Percentiles rank a stretch among this genome's conserved stretches.
Conservation (phyloP, 2,329 filamentous ascomycete genomes). For the Pyrenophora seminiperda region DNA sequence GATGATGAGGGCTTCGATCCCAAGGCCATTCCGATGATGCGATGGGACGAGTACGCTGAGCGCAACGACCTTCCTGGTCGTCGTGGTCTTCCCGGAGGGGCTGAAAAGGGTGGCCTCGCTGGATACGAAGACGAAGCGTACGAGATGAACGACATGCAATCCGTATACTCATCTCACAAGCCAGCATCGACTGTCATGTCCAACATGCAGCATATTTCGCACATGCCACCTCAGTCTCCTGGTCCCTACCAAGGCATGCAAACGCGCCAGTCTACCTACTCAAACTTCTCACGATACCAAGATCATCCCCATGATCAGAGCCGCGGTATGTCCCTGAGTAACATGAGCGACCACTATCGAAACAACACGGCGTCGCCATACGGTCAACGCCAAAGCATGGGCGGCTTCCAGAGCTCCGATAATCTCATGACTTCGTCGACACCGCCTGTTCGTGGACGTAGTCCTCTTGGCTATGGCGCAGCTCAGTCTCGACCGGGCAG, state of each 20-base stretch:
- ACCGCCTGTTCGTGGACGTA: slow-evolving; percentile 51
- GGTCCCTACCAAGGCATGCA: slow-evolving; percentile 69
- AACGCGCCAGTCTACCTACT: slow-evolving; percentile 75
- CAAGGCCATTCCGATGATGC: slow-evolving; percentile 87
- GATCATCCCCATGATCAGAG: slow-evolving; percentile 61
- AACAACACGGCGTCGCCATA: slow-evolving; percentile 42
- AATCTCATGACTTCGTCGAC: slow-evolving; percentile 48
- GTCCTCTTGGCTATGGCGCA: slow-evolving; percentile 56
- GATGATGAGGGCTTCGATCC: slow-evolving; percentile 86
- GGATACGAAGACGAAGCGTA: slow-evolving; percentile 76
- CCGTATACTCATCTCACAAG: slow-evolving; percentile 91
- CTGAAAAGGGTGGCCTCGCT: slow-evolving; percentile 65
- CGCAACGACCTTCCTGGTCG: slow-evolving; percentile 88
- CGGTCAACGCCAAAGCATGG: slow-evolving; percentile 47
- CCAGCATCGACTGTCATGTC: slow-evolving; percentile 84
- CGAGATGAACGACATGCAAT: slow-evolving; percentile 98
- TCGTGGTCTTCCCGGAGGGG: slow-evolving; percentile 65
- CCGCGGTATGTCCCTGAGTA: slow-evolving; percentile 66
- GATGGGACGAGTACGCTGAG: slow-evolving; percentile 95
- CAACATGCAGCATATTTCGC: slow-evolving; percentile 73
- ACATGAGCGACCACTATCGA: slow-evolving; percentile 52
- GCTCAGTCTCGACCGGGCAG: slow-evolving; percentile 58
- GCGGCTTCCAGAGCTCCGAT: slow-evolving; percentile 51
- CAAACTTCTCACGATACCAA: slow-evolving; percentile 66
- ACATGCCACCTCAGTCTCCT: slow-evolving; percentile 80